A percentile compares a stretch with the other conserved stretches of the same genome.
These are phyloP conservation scores for Diaporthe destruens DNA, from an alignment of 2,329 filamentous ascomycete species.

Conservation along the genomic window DNA sequence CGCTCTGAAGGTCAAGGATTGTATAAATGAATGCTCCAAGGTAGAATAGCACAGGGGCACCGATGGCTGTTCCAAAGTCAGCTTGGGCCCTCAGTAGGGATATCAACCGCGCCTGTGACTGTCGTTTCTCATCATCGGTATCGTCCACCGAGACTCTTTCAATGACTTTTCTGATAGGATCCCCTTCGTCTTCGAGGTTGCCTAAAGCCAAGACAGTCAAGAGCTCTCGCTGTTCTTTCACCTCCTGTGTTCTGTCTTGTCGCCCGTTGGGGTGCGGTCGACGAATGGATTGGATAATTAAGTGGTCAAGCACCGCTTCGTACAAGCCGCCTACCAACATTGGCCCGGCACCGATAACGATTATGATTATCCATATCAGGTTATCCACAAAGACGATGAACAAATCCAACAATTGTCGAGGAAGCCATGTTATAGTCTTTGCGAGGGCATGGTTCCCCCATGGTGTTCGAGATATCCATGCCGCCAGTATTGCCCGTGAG, in stretches of 20 bases:
- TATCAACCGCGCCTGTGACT: constrained; percentile 6
- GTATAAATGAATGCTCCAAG: constrained; percentile 5
- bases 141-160: neutral
- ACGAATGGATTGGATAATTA: neutral
- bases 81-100: neutral
- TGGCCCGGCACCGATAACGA: neutral
- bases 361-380: neutral
- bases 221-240: constrained; percentile 1
- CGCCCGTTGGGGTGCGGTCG: neutral
- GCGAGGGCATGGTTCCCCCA: neutral
- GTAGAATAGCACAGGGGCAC: neutral
- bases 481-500: neutral
- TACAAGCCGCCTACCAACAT: neutral
- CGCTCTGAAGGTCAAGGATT: neutral
- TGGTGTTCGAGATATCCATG: neutral
- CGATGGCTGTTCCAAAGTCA: neutral
- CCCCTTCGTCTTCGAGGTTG: neutral
- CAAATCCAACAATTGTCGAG: neutral
- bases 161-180: neutral
- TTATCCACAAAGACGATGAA: neutral
- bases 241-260: neutral
- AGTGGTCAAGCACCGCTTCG: constrained; percentile 4
- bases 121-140: neutral
- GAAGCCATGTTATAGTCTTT: neutral
- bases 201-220: neutral